Conservation (phyloP, 371 early-diverging fungal species). For the Dichotomocladium elegans region DNA sequence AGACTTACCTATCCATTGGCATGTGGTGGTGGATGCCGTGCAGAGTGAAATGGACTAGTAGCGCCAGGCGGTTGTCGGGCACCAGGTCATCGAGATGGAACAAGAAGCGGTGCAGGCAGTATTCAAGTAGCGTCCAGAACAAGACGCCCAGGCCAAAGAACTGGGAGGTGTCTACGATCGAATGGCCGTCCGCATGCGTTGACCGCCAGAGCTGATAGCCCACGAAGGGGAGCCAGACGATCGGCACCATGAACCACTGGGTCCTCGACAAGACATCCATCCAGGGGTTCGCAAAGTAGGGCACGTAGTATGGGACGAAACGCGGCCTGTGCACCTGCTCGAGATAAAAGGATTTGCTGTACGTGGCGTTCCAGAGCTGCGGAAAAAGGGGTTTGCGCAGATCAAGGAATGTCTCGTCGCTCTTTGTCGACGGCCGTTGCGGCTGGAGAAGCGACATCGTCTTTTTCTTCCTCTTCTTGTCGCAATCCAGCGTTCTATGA, state of each 20-base stretch:
- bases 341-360: conserved; percentile 78
- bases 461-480: too few species aligned
- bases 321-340: conserved; percentile 91
- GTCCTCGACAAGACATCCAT: conserved; percentile 84
- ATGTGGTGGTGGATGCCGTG: conserved; percentile 96
- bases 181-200: background rate
- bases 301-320: conserved; percentile 52
- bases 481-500: too few species aligned
- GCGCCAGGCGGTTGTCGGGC: conserved; percentile 76
- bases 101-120: conserved; percentile 86
- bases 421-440: background rate
- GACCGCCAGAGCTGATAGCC: conserved; percentile 35
- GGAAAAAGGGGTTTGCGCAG: conserved; percentile 76
- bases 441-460: background rate
- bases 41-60: conserved; percentile 81
- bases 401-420: conserved; percentile 76
- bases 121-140: conserved; percentile 82
- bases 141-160: conserved; percentile 63
- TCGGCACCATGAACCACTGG: conserved; percentile 89
- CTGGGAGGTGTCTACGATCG: background rate
- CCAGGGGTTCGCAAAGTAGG: conserved; percentile 66
- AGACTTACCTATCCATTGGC: conserved; percentile 88
- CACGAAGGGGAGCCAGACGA: conserved; percentile 84
- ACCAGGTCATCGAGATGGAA: conserved; percentile 88
- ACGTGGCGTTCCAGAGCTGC: conserved; percentile 80